phyloP scores from a whole-genome alignment of 768 basidiomycete genomes.

The Psilocybe cubensis region DNA sequence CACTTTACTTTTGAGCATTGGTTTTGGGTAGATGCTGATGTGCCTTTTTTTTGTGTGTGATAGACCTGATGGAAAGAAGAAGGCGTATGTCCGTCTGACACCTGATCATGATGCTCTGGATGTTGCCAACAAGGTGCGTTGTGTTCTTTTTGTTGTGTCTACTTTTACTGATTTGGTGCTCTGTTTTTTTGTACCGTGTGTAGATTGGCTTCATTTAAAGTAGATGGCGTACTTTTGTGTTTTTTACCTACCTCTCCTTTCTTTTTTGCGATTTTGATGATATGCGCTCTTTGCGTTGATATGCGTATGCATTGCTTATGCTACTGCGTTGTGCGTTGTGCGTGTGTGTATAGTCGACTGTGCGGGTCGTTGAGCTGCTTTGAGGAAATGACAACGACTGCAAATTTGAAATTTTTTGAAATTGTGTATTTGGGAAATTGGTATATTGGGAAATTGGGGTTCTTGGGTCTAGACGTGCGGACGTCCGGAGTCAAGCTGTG shows the following conservation, averaged over 20 bases:
- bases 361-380: too few species aligned
- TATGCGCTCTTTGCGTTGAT: neutral
- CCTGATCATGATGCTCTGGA: constrained; percentile 97
- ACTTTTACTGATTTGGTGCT: neutral
- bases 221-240: neutral
- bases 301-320: too few species aligned
- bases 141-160: neutral
- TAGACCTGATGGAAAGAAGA: constrained; percentile 98
- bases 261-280: neutral
- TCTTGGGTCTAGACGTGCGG: too few species aligned
- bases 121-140: constrained; percentile 90
- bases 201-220: constrained; percentile 94
- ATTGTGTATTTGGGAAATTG: too few species aligned
- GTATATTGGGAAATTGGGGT: too few species aligned
- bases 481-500: too few species aligned
- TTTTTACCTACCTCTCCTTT: neutral
- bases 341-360: too few species aligned
- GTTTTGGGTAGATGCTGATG: neutral
- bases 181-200: constrained; percentile 1
- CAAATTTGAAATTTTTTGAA: too few species aligned
- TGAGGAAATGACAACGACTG: too few species aligned
- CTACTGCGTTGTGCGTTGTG: too few species aligned
- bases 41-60: neutral
- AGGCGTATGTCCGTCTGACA: constrained; percentile 96
- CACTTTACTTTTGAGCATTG: too few species aligned